Conservation (phyloP, 1,139 yeast species). For the Geotrichum cucujoidarum region DNA sequence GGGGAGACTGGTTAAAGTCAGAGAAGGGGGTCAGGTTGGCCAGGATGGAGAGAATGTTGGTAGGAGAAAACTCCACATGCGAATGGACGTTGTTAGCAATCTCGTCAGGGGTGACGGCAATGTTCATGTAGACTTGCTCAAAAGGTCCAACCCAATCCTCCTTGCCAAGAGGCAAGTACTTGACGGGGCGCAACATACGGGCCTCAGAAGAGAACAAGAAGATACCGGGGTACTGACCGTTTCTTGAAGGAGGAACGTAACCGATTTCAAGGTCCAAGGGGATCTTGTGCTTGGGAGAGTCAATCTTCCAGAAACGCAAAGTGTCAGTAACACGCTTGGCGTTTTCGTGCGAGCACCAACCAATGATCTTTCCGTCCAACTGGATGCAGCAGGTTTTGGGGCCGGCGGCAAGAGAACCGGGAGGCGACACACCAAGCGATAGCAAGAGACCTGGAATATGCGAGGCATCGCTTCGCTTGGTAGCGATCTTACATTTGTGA, state of each 20-base stretch:
- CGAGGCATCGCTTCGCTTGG: slow-evolving; percentile 69
- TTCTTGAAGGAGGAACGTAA: slow-evolving; percentile 86
- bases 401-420: slow-evolving; percentile 71
- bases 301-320: slow-evolving; percentile 87
- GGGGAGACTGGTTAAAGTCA: slow-evolving; percentile 97
- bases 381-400: slow-evolving; percentile 86
- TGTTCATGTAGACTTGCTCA: slow-evolving; percentile 94
- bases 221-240: slow-evolving; percentile 97
- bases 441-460: slow-evolving; percentile 61
- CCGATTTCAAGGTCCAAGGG: slow-evolving; percentile 91
- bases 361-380: slow-evolving; percentile 85
- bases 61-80: slow-evolving; percentile 93
- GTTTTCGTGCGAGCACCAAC: slow-evolving; percentile 90
- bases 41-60: slow-evolving; percentile 85
- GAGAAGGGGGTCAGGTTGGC: slow-evolving; percentile 97
- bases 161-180: slow-evolving; percentile 77
- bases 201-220: slow-evolving; percentile 87
- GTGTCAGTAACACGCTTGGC: slow-evolving; percentile 87
- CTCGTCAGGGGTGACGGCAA: slow-evolving; percentile 93
- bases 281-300: slow-evolving; percentile 58
- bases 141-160: slow-evolving; percentile 92
- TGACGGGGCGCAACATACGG: slow-evolving; percentile 94
- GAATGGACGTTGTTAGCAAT: slow-evolving; percentile 75
- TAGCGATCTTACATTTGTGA: slow-evolving; percentile 86
- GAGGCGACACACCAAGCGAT: slow-evolving; percentile 75